phyloP scores from a whole-genome alignment of 495 filamentous ascomycete genomes.

The Tirmania nivea region DNA sequence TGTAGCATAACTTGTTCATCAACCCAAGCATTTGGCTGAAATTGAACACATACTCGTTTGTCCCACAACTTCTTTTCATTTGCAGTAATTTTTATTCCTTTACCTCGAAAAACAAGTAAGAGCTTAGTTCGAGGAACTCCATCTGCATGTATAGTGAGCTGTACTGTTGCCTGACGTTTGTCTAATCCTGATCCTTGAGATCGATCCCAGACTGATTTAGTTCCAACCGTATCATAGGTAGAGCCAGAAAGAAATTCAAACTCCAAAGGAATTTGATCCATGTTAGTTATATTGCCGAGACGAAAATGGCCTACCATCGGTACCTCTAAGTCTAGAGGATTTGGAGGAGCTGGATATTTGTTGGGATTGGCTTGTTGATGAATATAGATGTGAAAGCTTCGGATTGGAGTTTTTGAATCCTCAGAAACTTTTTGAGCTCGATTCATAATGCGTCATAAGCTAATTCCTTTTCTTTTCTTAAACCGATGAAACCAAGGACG shows the following conservation, averaged over 20 bases:
- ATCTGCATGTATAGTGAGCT: neutral
- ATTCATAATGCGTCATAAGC: neutral
- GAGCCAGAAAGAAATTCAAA: neutral
- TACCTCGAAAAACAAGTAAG: neutral
- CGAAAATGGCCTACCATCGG: neutral
- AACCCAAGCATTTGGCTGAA: slow-evolving; percentile 1
- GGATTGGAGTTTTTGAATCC: neutral
- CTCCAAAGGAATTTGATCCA: neutral
- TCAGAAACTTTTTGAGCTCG: neutral
- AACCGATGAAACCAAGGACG: neutral
- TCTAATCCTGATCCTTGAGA: neutral
- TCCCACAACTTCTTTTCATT: neutral
- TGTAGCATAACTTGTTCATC: neutral
- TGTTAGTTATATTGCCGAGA: neutral
- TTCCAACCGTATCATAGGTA: neutral
- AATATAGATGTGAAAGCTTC: neutral
- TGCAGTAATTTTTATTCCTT: neutral
- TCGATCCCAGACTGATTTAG: neutral
- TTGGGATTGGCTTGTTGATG: neutral
- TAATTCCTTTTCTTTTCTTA: neutral
- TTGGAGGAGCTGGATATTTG: too few relatives aligned
- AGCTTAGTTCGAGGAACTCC: neutral
- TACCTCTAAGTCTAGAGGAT: neutral
- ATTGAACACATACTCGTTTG: neutral
- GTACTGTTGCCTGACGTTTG: neutral